Conservation (phyloP, 495 filamentous ascomycete species). For the Neurospora sp. region DNA sequence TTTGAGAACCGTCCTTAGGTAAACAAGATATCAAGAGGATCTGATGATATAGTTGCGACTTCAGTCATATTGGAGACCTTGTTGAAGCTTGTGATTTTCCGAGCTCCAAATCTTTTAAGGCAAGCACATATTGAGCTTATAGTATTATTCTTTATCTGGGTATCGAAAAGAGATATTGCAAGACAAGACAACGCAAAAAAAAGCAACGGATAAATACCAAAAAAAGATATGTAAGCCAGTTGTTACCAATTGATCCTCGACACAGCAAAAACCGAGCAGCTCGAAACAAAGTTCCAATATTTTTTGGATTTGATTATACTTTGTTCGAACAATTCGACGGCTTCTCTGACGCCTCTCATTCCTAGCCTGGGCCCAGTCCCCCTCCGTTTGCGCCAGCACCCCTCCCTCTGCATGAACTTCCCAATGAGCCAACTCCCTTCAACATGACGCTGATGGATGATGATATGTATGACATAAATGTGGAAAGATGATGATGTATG, state of each 20-base stretch:
- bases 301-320: neutral
- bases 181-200: neutral
- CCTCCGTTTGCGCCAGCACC: neutral
- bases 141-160: neutral
- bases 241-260: neutral
- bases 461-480: neutral
- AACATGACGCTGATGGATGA: neutral
- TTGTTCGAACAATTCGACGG: neutral
- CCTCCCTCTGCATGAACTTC: neutral
- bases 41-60: no score
- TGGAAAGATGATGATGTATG: neutral
- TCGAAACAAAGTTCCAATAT: neutral
- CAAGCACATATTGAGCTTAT: no score
- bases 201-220: neutral
- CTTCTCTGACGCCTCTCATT: neutral
- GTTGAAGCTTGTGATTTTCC: no score
- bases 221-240: neutral
- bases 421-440: neutral
- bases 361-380: neutral
- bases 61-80: no score
- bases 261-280: neutral
- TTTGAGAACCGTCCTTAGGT: no score
- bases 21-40: no score
- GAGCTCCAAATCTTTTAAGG: no score
- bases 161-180: neutral